Evolutionary conservation across 495 filamentous ascomycete species (phyloP), one percentile per base, ranked within the genome.

Genomic region (Chaetomium tenue): DNA sequence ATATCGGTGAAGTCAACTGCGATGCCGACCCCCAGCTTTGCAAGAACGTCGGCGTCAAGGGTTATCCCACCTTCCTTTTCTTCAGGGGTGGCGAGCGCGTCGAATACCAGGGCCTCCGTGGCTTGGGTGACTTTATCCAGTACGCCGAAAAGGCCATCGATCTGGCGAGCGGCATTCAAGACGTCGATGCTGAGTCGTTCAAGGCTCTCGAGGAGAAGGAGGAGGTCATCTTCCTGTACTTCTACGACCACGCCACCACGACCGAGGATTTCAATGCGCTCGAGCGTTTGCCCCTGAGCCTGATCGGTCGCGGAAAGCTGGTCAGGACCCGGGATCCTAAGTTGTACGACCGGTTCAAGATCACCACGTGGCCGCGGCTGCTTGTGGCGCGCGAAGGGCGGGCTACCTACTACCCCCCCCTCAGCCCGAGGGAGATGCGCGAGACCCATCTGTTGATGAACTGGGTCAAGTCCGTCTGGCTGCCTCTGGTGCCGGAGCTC

Each of bases 381-480:
- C 76, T 98, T 55, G 94, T 96, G 7, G 91, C 91, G 42, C 84
- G 94, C 55, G 92, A 97, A 74, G 91, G 91, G 11, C 86, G 89
- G 13, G 88, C 93, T 56, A 94, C 86, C 11, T 96, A 96, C 72
- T 98, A 94, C 76, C 88, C 84, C 42, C 88, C 87, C 18, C 81
- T 98, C 22, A 85, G 89, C 1, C 94, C 94, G 2, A 84, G 87
- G 66, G 91, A 96, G 61, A 97, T 97, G 90, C 86, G 94, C 52
- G 92, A 98, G 66, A 87, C 88, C 64, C 82, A 86, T 37, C 82
- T 88, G 71, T 83, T 98, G 20, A 83, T 97, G 3, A 81, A 80
- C 63, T 98, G 94, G 94, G 97, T 98, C 93, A 89, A 89, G 66
- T 89, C 86, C 22, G 91, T 96, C 25, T 98, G 95, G 95, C 83